Percentiles rank a stretch among this genome's conserved stretches.
These are phyloP conservation scores for Tephrocybe sp. DNA, from an alignment of 768 basidiomycete genomes.

Conservation along the genomic window DNA sequence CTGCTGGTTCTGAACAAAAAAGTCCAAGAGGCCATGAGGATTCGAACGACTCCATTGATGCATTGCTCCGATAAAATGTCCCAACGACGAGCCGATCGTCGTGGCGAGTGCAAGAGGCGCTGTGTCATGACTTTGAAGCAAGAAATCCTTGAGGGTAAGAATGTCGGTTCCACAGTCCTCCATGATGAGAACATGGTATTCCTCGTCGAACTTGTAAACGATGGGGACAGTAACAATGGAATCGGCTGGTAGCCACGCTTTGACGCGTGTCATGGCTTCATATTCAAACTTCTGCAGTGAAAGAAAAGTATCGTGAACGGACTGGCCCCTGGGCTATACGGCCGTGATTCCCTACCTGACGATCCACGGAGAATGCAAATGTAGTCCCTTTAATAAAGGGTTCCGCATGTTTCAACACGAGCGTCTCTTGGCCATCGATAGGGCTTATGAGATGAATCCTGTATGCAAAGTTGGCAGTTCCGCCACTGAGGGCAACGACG, in stretches of 20 bases:
- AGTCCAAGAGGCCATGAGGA: constrained; percentile 23
- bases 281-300: constrained; percentile 37
- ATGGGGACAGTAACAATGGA: constrained; percentile 46
- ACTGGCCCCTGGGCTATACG: background rate
- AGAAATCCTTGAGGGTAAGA: constrained; percentile 40
- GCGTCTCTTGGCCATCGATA: constrained; percentile 40
- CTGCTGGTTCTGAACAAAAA: constrained; percentile 34
- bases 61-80: constrained; percentile 50
- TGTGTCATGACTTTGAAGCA: constrained; percentile 31
- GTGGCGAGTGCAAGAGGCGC: constrained; percentile 17
- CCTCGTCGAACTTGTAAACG: constrained; percentile 49
- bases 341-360: constrained; percentile 45
- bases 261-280: constrained; percentile 46
- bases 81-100: constrained; percentile 51
- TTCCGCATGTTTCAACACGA: constrained; percentile 55
- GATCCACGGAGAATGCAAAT: constrained; percentile 36
- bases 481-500: constrained; percentile 50
- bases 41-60: constrained; percentile 45
- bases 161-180: constrained; percentile 50
- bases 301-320: background rate
- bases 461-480: constrained; percentile 55
- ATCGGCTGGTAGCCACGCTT: constrained; percentile 31
- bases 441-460: constrained; percentile 43
- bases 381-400: constrained; percentile 23
- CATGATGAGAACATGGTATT: constrained; percentile 54